These are phyloP conservation scores for Podospora australis DNA, from an alignment of 495 filamentous ascomycete species.

Conservation along the genomic window DNA sequence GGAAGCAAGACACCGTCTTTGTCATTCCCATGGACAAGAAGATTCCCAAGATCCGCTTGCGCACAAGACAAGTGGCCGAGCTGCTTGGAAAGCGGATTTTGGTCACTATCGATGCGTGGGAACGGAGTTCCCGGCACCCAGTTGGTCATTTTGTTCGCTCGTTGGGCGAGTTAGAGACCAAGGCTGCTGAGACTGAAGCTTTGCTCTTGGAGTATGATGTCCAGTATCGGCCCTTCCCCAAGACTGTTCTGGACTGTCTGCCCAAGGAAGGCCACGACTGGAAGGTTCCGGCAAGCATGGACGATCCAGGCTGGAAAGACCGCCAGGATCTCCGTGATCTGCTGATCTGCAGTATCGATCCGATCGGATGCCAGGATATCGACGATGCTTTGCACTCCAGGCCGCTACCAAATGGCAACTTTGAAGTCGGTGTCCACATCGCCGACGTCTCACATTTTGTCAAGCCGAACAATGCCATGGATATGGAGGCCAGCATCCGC, in stretches of 20 bases:
- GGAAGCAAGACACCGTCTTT: slow-evolving; percentile 87
- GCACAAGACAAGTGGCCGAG: slow-evolving; percentile 81
- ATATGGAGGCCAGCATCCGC: slow-evolving; percentile 83
- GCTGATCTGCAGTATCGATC: slow-evolving; percentile 94
- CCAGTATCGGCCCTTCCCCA: slow-evolving; percentile 95
- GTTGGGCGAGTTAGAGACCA: slow-evolving; percentile 86
- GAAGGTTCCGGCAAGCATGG: slow-evolving; percentile 70
- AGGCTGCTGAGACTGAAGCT: slow-evolving; percentile 93
- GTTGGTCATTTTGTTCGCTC: slow-evolving; percentile 91
- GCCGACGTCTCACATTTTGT: slow-evolving; percentile 98
- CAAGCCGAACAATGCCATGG: slow-evolving; percentile 95
- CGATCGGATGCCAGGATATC: slow-evolving; percentile 93
- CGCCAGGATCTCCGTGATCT: slow-evolving; percentile 77
- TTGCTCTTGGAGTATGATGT: slow-evolving; percentile 92
- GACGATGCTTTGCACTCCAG: slow-evolving; percentile 93
- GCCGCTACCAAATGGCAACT: slow-evolving; percentile 83
- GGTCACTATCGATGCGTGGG: slow-evolving; percentile 95
- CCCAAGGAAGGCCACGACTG: slow-evolving; percentile 89
- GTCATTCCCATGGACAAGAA: slow-evolving; percentile 95
- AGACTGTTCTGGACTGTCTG: slow-evolving; percentile 87
- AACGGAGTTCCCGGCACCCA: slow-evolving; percentile 84
- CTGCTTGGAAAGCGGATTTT: slow-evolving; percentile 85
- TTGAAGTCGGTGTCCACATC: slow-evolving; percentile 97
- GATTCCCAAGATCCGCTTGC: slow-evolving; percentile 89
- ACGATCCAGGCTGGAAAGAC: slow-evolving; percentile 79